Evolutionary conservation across 225 moss, liverwort and hornwort species (phyloP).

Genomic region (Sphagnum contortum): DNA sequence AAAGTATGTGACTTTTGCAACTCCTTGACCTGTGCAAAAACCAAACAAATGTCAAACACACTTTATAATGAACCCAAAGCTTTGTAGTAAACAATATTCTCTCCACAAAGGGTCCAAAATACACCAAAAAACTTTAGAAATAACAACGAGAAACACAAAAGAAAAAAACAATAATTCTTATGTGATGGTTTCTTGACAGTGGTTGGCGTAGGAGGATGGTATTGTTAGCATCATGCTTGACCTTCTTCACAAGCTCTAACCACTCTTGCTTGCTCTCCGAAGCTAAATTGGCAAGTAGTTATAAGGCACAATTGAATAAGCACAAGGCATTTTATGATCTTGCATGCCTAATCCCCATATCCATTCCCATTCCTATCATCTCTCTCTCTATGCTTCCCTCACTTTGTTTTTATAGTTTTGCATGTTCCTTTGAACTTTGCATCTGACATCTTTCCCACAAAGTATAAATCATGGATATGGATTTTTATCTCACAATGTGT

Average conservation of each 20-base stretch:
- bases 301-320: slow-evolving; percentile 69
- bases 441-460: too few species aligned
- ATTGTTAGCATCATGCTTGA: slow-evolving; percentile 75
- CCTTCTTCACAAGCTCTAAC: slow-evolving; percentile 83
- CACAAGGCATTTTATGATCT: slow-evolving; percentile 61
- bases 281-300: slow-evolving; percentile 68
- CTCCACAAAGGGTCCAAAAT: background rate
- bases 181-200: slow-evolving; percentile 65
- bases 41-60: background rate
- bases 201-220: slow-evolving; percentile 34
- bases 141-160: too few species aligned
- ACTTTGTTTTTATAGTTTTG: too few species aligned
- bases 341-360: slow-evolving; percentile 58
- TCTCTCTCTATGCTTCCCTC: too few species aligned
- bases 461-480: too few species aligned
- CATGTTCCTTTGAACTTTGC: too few species aligned
- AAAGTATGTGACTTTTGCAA: slow-evolving; percentile 54
- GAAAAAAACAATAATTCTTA: too few species aligned
- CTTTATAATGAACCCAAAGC: background rate
- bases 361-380: slow-evolving; percentile 43
- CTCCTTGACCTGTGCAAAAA: slow-evolving; percentile 45
- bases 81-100: background rate
- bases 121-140: slow-evolving; percentile 28
- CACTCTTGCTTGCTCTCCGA: slow-evolving; percentile 84
- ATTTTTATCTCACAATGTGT: too few species aligned